These are phyloP conservation scores for Clavulina sp. DNA, from an alignment of 768 basidiomycete genomes.

Conservation along the genomic window DNA sequence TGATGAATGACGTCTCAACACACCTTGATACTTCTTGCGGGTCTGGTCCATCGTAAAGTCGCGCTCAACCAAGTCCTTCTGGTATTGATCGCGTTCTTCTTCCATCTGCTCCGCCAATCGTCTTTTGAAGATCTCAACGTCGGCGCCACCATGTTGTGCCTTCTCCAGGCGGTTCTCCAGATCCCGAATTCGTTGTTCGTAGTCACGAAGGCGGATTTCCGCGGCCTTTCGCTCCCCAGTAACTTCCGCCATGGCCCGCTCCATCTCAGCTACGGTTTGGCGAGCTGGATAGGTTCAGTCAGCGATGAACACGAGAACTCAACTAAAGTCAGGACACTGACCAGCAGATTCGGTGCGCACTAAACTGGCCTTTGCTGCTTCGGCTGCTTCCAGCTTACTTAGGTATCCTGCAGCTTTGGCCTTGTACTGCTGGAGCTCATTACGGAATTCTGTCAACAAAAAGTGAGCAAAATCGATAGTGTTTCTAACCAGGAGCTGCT, in stretches of 20 bases:
- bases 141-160: constrained; percentile 47
- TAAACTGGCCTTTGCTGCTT: constrained; percentile 48
- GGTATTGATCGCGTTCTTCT: constrained; percentile 59
- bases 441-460: constrained; percentile 33
- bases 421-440: constrained; percentile 47
- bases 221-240: constrained; percentile 34
- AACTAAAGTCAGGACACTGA: constrained; percentile 17
- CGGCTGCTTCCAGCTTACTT: constrained; percentile 44
- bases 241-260: constrained; percentile 37
- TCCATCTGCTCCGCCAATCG: constrained; percentile 61
- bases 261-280: constrained; percentile 41
- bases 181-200: constrained; percentile 38
- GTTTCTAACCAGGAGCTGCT: neutral
- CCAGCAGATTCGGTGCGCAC: constrained; percentile 47
- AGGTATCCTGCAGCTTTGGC: constrained; percentile 41
- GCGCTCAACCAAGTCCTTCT: constrained; percentile 61
- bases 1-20: neutral
- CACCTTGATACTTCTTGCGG: constrained; percentile 74
- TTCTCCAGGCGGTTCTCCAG: constrained; percentile 47
- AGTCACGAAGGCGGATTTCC: constrained; percentile 30
- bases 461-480: neutral
- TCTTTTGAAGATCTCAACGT: constrained; percentile 43
- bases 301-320: neutral
- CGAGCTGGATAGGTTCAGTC: constrained; percentile 27
- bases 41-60: constrained; percentile 68